Base-by-base conservation (phyloP, 139 green algal species). In the Medakamo hakoo region DNA sequence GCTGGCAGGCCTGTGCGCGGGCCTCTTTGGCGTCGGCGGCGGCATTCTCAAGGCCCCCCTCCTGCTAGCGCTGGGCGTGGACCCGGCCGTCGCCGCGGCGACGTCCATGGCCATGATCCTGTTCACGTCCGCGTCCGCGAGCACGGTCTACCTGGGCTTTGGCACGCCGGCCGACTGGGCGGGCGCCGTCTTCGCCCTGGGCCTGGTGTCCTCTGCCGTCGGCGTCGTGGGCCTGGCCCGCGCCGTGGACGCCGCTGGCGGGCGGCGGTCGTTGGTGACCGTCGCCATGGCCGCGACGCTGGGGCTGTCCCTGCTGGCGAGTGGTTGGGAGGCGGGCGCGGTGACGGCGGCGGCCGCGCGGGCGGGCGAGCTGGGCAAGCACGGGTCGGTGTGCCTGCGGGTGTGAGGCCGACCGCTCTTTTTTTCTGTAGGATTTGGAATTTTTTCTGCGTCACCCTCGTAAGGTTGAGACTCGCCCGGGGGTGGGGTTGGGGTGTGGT, bases 1-100 rank as follows among this genome's bases (percentile, higher is more conserved):
- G 25, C 56, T 76, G 14, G 78, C 78, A 20, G 78, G 78, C 22
- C 70, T 84, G 19, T 52, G 80, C 1, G 78, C 78, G 1, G 74
- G 72, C 26, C 59, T 78, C 60, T 84, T 84, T 75, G 78, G 78
- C 32, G 68, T 84, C 30, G 78, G 78, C 14, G 81, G 81, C 56
- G 81, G 78, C 59, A 82, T 85, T 56, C 63, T 88, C 28, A 82
- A 82, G 62, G 76, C 64, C 32, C 76, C 77, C 1, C 60, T 80
- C 40, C 76, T 83, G 73, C 62, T 80, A 40, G 71, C 78, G 63
- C 74, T 83, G 59, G 71, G 71, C 1, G 69, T 80, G 27, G 61
- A 65, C 20, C 73, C 73, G 1, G 75, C 81, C 25, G 74, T 84
- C 18, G 68, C 75, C n/a, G 75, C 75, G 9, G 75, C 78, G n/a